Percentiles rank a stretch among this genome's conserved stretches.
These are phyloP conservation scores for Sporopachydermia quercuum DNA, from an alignment of 805 yeast species.

Conservation along the genomic window DNA sequence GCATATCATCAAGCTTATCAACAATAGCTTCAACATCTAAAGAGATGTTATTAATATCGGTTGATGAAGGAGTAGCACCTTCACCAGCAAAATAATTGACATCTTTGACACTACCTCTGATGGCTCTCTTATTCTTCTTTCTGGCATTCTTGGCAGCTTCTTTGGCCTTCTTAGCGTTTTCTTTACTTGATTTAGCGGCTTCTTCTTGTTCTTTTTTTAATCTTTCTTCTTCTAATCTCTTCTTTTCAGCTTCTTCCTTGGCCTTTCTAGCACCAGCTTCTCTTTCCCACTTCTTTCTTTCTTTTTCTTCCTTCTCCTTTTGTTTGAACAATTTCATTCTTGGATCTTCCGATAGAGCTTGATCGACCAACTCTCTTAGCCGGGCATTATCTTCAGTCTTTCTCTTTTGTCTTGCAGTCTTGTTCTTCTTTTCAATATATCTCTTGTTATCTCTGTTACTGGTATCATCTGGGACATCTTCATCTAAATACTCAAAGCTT, in stretches of 20 bases:
- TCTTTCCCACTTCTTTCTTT: slow-evolving; percentile 89
- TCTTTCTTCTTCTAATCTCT: slow-evolving; percentile 78
- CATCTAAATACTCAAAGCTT: slow-evolving; percentile 93
- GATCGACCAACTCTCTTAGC: slow-evolving; percentile 69
- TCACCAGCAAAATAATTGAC: slow-evolving; percentile 67
- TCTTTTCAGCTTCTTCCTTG: slow-evolving; percentile 79
- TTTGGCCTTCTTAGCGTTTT: slow-evolving; percentile 85
- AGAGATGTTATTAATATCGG: slow-evolving; percentile 31
- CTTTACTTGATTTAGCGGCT: slow-evolving; percentile 43
- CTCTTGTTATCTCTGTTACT: slow-evolving; percentile 99
- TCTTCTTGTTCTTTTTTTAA: slow-evolving; percentile 67
- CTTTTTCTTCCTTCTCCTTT: slow-evolving; percentile 89
- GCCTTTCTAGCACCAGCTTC: slow-evolving; percentile 97
- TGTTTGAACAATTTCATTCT: slow-evolving; percentile 90
- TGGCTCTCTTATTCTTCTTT: slow-evolving; percentile 89
- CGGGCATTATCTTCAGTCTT: slow-evolving; percentile 95
- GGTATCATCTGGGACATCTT: slow-evolving; percentile 98
- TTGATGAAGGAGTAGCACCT: slow-evolving; percentile 45
- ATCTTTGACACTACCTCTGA: slow-evolving; percentile 75
- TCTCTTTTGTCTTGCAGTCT: slow-evolving; percentile 91
- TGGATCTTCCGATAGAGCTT: slow-evolving; percentile 85
- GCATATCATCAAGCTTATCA: slow-evolving; percentile 67
- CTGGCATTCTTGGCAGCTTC: slow-evolving; percentile 81
- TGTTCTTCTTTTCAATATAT: slow-evolving; percentile 93
- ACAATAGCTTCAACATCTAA: slow-evolving; percentile 68